Conservation (phyloP, 2,329 filamentous ascomycete genomes). For the Verticillium alfalfae region DNA sequence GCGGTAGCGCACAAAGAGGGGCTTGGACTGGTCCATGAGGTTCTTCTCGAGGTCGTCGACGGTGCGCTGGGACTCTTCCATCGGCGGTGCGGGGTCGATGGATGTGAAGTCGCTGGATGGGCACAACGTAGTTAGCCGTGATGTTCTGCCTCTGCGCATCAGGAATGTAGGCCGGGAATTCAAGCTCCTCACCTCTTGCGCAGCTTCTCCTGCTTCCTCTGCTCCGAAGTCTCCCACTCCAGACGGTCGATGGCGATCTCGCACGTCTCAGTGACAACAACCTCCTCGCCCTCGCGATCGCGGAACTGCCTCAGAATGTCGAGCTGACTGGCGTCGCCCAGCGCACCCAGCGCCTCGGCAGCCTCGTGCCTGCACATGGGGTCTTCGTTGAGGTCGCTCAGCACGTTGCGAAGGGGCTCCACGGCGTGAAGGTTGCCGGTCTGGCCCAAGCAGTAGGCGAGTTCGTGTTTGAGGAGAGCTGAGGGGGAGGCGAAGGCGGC, state of each 20-base stretch:
- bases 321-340: constrained; percentile 71
- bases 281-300: constrained; percentile 69
- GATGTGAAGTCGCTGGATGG: constrained; percentile 80
- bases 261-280: constrained; percentile 88
- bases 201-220: constrained; percentile 68
- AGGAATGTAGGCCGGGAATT: background rate
- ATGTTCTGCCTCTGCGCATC: constrained; percentile 1
- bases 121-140: background rate
- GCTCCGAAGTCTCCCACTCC: constrained; percentile 80
- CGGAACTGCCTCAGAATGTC: constrained; percentile 67
- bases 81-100: constrained; percentile 88
- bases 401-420: constrained; percentile 64
- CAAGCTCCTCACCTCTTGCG: constrained; percentile 62
- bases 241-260: constrained; percentile 95
- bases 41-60: constrained; percentile 71
- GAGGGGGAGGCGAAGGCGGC: constrained; percentile 81
- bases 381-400: constrained; percentile 78
- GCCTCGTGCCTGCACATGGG: constrained; percentile 95
- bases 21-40: constrained; percentile 71
- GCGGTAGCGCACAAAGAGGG: constrained; percentile 88
- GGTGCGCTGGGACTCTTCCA: constrained; percentile 63
- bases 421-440: constrained; percentile 73
- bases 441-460: constrained; percentile 95
- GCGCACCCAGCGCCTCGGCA: constrained; percentile 85
- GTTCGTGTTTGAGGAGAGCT: constrained; percentile 88